Evolutionary conservation across 148 eudicot species (phyloP).

Genomic region (Amaranthus cruentus): DNA sequence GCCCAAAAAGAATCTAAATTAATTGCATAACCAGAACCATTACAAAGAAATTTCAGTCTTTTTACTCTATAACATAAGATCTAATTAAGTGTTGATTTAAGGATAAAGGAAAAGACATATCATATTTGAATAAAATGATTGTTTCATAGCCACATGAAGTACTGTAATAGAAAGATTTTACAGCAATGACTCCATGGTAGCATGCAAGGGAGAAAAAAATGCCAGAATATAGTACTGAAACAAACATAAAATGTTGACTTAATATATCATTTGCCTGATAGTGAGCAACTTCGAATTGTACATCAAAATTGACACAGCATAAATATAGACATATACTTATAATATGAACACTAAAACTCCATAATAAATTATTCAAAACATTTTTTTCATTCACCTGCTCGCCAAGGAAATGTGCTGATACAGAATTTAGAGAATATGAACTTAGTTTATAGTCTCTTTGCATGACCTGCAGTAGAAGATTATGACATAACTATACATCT

Average conservation of each 20-base stretch:
- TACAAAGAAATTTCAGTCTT: too few species aligned
- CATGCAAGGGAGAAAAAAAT: not conserved
- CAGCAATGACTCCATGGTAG: not conserved
- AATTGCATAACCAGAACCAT: too few species aligned
- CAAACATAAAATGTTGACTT: too few species aligned
- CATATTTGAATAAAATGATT: too few species aligned
- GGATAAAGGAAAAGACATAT: too few species aligned
- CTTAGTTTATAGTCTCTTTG: constrained; percentile 94
- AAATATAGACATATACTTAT: not conserved
- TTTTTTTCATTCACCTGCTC: constrained; percentile 65
- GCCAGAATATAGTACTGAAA: too few species aligned
- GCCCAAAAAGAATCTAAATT: too few species aligned
- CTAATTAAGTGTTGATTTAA: too few species aligned
- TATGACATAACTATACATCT: constrained; percentile 2
- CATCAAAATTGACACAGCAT: not conserved
- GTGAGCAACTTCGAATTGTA: too few species aligned
- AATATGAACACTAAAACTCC: not conserved
- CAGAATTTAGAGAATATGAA: constrained; percentile 95
- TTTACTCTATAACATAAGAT: too few species aligned
- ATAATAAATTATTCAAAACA: not conserved
- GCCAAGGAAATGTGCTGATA: constrained; percentile 94
- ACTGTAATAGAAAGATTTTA: not conserved
- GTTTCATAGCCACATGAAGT: too few species aligned
- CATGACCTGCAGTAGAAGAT: constrained; percentile 56
- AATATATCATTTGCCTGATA: too few species aligned